Base-by-base conservation (phyloP, 371 early-diverging fungal species). In the Rhizomucor miehei region DNA sequence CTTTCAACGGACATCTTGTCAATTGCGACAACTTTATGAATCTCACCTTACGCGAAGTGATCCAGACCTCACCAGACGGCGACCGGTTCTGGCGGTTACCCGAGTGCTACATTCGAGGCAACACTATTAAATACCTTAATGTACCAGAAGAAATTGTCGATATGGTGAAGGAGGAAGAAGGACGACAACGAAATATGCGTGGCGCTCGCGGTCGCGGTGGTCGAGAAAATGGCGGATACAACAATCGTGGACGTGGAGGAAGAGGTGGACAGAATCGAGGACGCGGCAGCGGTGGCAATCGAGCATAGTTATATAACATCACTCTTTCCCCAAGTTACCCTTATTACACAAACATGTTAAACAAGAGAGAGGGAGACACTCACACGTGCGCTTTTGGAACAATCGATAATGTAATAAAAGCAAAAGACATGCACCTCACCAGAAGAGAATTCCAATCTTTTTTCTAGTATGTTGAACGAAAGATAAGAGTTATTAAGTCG, bases 1-100 rank as follows among this genome's bases (percentile, higher is more conserved):
- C 97, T 19, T 98, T 92, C 76, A 98, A 94, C 67, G 99, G 99
- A 6, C 95, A 93, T 75, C 87, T 99, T 67, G 92, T 93, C 54
- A 90, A 86, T 68, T 95, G 95, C 80, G 99, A 99, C 68, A 91
- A 90, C 62, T 97, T 89, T 84, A 99, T 98, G 99, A 99, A 99
- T 74, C 67, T 99, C 66, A 90, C 90, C 29, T 75, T 99, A 39
- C 86, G 92, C 54, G 97, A 97, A 71, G 98, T 97, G 20, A 94
- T 97, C 56, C 91, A 90, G 67, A 98, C 97, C 0, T 89, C 91
- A 1, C 86, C 94, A 37, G 95, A 94, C 63, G 94, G 96, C 21
- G 91, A 94, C 65, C 78, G 85, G 52, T 98, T 98, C 64, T 95
- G 91, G 91, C 82, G 92, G 24, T 73, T 96, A 43, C 83, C 90